A percentile compares a stretch with the other conserved stretches of the same genome.
Evolutionary conservation across 2,329 filamentous ascomycete species (phyloP).

Genomic region (Aureobasidium lini): DNA sequence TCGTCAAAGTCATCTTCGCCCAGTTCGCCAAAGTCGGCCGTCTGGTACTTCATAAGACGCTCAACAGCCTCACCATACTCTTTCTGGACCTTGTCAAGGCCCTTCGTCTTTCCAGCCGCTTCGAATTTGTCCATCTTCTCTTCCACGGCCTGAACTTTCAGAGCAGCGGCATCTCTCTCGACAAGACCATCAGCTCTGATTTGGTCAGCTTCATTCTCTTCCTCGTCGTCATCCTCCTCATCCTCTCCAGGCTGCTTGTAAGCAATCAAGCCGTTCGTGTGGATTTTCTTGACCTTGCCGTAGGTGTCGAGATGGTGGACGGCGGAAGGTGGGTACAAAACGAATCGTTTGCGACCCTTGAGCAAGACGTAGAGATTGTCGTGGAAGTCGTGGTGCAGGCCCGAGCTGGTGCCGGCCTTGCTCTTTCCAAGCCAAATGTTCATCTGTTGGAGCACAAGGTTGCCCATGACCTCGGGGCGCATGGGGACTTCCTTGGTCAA

Average conservation of each 20-base stretch:
- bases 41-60: slow-evolving; percentile 1
- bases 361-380: slow-evolving; percentile 11
- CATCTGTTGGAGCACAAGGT: slow-evolving; percentile 13
- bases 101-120: background rate
- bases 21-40: background rate
- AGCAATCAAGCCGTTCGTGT: slow-evolving; percentile 8
- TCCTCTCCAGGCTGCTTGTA: slow-evolving; percentile 7
- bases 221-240: background rate
- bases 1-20: slow-evolving; percentile 11
- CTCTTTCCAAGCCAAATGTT: slow-evolving; percentile 12
- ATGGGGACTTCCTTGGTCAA: slow-evolving; percentile 2
- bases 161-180: slow-evolving; percentile 2
- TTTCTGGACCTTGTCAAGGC: background rate
- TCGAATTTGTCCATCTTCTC: background rate
- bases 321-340: slow-evolving; percentile 1
- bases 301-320: slow-evolving; percentile 1
- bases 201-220: background rate
- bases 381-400: slow-evolving; percentile 13
- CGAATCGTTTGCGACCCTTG: slow-evolving; percentile 11
- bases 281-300: slow-evolving; percentile 1
- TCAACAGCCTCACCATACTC: slow-evolving; percentile 4
- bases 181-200: slow-evolving; percentile 11
- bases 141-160: slow-evolving; percentile 6
- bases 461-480: slow-evolving; percentile 4
- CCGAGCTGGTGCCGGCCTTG: slow-evolving; percentile 4